A percentile compares a stretch with the other conserved stretches of the same genome.
phyloP scores from a whole-genome alignment of 148 eudicot species.

The Oxyria digyna region DNA sequence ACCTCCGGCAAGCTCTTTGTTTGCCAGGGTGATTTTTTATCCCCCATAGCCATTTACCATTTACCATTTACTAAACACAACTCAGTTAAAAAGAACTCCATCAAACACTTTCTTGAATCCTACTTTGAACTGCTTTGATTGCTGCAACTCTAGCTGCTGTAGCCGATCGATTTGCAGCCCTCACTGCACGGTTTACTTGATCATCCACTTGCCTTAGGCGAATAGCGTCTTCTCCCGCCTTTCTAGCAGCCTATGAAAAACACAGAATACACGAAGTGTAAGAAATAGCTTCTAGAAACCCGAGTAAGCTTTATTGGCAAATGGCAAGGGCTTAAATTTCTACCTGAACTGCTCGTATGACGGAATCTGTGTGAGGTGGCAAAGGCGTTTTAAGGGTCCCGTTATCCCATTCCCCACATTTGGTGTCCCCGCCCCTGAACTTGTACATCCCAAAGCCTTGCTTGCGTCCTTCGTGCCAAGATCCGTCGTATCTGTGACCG shows the following conservation, averaged over 20 bases:
- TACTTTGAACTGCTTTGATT: conserved; percentile 83
- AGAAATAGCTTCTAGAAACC: background rate
- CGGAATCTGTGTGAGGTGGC: conserved; percentile 46
- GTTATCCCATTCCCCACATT: conserved; percentile 80
- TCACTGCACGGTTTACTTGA: conserved; percentile 69
- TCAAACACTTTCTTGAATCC: conserved; percentile 49
- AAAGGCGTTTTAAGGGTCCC: conserved; percentile 52
- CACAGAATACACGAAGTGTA: background rate
- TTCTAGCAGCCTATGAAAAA: conserved; percentile 60
- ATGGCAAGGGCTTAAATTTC: background rate
- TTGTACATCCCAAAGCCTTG: conserved; percentile 89
- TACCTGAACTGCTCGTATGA: conserved; percentile 78
- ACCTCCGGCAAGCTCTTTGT: conserved; percentile 54
- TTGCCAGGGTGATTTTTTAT: conserved; percentile 31
- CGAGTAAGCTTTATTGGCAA: background rate
- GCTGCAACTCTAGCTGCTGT: conserved; percentile 94
- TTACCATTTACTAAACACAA: conserved; percentile 8
- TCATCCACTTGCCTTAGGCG: conserved; percentile 56
- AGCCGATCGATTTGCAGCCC: conserved; percentile 85
- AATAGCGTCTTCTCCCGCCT: conserved; percentile 63
- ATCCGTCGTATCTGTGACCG: conserved; percentile 78
- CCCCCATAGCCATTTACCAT: background rate
- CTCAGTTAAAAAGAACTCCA: conserved; percentile 14
- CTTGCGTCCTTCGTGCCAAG: conserved; percentile 92
- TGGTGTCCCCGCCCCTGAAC: conserved; percentile 59